phyloP scores from a whole-genome alignment of 2,329 filamentous ascomycete species.

The Sphaerostilbella broomeana region DNA sequence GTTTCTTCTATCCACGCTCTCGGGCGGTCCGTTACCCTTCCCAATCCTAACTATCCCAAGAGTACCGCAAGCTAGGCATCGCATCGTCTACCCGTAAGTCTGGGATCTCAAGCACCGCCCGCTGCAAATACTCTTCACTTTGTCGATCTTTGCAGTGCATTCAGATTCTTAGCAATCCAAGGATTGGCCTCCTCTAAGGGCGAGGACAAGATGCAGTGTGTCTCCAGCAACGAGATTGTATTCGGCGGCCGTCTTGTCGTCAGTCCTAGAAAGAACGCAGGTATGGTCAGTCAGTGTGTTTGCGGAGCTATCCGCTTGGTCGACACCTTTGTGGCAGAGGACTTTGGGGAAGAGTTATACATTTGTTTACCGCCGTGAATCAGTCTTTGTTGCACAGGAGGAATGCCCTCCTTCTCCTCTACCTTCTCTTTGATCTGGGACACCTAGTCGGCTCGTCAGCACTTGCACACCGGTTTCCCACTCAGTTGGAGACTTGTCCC shows the following conservation, averaged over 20 bases:
- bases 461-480: no score
- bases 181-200: slow-evolving; percentile 68
- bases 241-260: slow-evolving; percentile 88
- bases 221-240: slow-evolving; percentile 88
- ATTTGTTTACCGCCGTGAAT: slow-evolving; percentile 99
- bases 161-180: slow-evolving; percentile 8
- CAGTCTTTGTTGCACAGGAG: slow-evolving; percentile 89
- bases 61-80: background rate
- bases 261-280: slow-evolving; percentile 54
- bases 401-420: slow-evolving; percentile 98
- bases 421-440: slow-evolving; percentile 97
- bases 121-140: background rate
- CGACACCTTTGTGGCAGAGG: background rate
- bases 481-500: no score
- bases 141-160: background rate
- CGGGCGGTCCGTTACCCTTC: background rate
- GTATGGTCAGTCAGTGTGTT: slow-evolving; percentile 2
- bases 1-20: background rate
- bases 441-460: slow-evolving; percentile 66
- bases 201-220: slow-evolving; percentile 91
- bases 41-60: background rate
- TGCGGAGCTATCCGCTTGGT: background rate
- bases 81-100: background rate
- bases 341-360: slow-evolving; percentile 42
- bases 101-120: background rate